Percentiles rank a stretch among this genome's conserved stretches.
Conservation (phyloP, 495 filamentous ascomycete genomes). For the Penicillium silybi region DNA sequence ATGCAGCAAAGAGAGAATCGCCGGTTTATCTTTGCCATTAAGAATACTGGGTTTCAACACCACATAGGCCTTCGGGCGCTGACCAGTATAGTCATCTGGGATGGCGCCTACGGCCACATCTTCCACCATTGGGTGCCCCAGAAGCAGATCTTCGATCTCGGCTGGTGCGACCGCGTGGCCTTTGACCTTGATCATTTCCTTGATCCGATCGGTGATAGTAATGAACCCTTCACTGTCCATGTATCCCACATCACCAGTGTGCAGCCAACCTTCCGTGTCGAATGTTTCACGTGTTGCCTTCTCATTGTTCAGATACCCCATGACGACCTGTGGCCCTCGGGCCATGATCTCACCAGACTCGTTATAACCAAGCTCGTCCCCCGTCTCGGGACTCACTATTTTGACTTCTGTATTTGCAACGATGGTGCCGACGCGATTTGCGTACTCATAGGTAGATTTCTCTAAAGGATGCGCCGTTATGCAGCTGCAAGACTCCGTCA, state of each 20-base stretch:
- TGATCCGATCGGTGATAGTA: slow-evolving; percentile 63
- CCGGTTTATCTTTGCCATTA: slow-evolving; percentile 11
- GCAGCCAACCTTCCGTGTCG: slow-evolving; percentile 56
- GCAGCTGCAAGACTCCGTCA: slow-evolving; percentile 63
- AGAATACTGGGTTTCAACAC: slow-evolving; percentile 38
- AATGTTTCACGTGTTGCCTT: slow-evolving; percentile 58
- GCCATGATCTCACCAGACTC: slow-evolving; percentile 60
- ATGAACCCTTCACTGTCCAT: slow-evolving; percentile 53
- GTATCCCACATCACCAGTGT: slow-evolving; percentile 64
- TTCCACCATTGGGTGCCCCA: slow-evolving; percentile 54
- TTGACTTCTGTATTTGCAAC: slow-evolving; percentile 58
- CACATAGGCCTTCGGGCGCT: slow-evolving; percentile 62
- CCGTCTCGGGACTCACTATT: slow-evolving; percentile 48
- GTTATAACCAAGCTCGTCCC: slow-evolving; percentile 41
- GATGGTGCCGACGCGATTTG: slow-evolving; percentile 56
- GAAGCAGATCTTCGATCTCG: slow-evolving; percentile 61
- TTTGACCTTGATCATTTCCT: slow-evolving; percentile 76
- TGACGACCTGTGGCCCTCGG: slow-evolving; percentile 52
- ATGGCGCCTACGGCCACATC: slow-evolving; percentile 58
- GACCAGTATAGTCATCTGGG: slow-evolving; percentile 57
- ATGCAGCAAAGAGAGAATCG: slow-evolving; percentile 30
- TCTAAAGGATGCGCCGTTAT: slow-evolving; percentile 56
- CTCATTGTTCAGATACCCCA: slow-evolving; percentile 54
- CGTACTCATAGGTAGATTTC: slow-evolving; percentile 53
- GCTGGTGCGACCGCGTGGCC: slow-evolving; percentile 68